Evolutionary conservation across 2,329 filamentous ascomycete species (phyloP).

Genomic region (Cladorrhinum sp.): DNA sequence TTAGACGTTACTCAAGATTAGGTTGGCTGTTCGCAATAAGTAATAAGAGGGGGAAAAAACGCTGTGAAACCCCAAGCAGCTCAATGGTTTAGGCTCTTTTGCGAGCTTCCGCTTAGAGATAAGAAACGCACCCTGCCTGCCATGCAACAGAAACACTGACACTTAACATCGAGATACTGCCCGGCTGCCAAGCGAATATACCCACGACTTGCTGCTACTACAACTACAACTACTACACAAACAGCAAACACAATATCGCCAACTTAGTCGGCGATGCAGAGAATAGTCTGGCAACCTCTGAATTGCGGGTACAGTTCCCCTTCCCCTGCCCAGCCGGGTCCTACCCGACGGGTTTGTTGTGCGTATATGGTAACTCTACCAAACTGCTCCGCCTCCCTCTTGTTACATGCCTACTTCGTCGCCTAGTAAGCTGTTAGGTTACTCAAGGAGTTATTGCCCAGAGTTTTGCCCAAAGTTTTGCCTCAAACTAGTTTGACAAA

Average conservation of each 20-base stretch:
- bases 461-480: too few relatives aligned
- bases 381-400: not conserved
- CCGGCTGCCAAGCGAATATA: not conserved
- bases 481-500: too few relatives aligned
- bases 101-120: not conserved
- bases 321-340: constrained; percentile 6
- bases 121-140: not conserved
- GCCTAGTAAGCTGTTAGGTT: not conserved
- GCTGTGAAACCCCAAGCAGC: not conserved
- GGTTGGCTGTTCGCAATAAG: not conserved
- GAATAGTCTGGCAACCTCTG: not conserved
- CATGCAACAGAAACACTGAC: not conserved
- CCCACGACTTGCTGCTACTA: too few relatives aligned
- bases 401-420: not conserved
- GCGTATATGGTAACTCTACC: too few relatives aligned
- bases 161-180: not conserved
- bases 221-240: not conserved
- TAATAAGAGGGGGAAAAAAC: not conserved
- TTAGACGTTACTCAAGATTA: constrained; percentile 6
- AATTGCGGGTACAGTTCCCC: not conserved
- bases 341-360: not conserved
- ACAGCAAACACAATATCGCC: not conserved
- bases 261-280: not conserved
- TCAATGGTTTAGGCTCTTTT: not conserved
- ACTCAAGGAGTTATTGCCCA: too few relatives aligned